phyloP scores from a whole-genome alignment of 805 yeast species.

The Ogataea kodamae region DNA sequence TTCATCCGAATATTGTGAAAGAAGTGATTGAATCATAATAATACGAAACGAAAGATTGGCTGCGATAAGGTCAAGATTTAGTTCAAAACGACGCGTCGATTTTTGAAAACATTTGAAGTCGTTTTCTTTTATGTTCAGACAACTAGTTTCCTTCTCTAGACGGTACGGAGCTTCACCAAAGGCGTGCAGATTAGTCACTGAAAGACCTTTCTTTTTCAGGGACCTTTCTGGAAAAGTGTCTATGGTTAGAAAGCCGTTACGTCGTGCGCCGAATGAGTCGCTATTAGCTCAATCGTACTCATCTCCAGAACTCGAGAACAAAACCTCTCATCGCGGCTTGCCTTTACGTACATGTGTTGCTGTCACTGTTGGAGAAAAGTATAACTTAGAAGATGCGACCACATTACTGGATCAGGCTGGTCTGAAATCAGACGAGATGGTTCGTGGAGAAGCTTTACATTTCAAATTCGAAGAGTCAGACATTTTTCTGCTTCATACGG shows the following conservation, averaged over 20 bases:
- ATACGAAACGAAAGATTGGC: constrained; percentile 2
- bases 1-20: constrained; percentile 6
- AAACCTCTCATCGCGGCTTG: constrained; percentile 9
- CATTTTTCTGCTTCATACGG: constrained; percentile 67
- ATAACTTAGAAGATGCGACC: constrained; percentile 52
- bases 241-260: constrained; percentile 15
- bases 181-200: no score
- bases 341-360: constrained; percentile 51
- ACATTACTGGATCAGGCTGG: constrained; percentile 37
- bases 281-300: constrained; percentile 18
- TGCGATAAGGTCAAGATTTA: neutral
- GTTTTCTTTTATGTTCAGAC: no score
- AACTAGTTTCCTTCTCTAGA: no score
- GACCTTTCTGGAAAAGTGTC: no score
- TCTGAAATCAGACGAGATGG: constrained; percentile 32
- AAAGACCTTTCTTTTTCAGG: no score
- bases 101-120: no score
- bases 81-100: constrained; percentile 8
- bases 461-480: constrained; percentile 45
- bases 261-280: constrained; percentile 19
- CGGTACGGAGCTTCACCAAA: no score
- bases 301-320: constrained; percentile 3
- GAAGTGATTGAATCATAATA: constrained; percentile 13
- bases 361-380: constrained; percentile 68
- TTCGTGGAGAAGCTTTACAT: constrained; percentile 58